Evolutionary conservation across 2,329 filamentous ascomycete genomes (phyloP).

Genomic region (Trichoderma koningii): DNA sequence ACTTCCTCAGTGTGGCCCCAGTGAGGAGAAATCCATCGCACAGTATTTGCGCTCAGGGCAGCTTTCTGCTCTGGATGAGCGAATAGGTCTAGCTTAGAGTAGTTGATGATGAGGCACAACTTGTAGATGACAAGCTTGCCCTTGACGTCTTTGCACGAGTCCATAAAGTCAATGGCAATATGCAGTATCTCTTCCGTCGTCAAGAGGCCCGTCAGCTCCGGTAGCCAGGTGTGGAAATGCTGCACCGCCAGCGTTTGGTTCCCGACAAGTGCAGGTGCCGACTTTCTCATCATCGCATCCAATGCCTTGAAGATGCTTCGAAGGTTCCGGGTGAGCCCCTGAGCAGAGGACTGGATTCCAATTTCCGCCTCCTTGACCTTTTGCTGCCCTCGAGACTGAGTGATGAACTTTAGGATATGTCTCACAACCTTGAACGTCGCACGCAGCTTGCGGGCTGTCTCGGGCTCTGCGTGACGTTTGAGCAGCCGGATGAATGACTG

Average conservation of each 20-base stretch:
- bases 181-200: constrained; percentile 83
- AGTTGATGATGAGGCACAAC: constrained; percentile 88
- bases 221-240: constrained; percentile 97
- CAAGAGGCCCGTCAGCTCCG: constrained; percentile 77
- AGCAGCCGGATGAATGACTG: constrained; percentile 83
- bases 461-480: constrained; percentile 77
- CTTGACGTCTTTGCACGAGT: constrained; percentile 82
- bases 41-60: constrained; percentile 76
- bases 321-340: constrained; percentile 77
- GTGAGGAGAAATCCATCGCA: constrained; percentile 88
- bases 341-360: constrained; percentile 74
- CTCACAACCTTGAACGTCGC: constrained; percentile 93
- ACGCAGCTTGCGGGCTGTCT: constrained; percentile 79
- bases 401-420: constrained; percentile 92
- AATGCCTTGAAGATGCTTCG: constrained; percentile 87
- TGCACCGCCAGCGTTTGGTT: constrained; percentile 95
- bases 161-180: constrained; percentile 90
- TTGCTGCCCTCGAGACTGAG: constrained; percentile 83
- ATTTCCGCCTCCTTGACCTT: constrained; percentile 85
- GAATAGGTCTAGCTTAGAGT: constrained; percentile 81
- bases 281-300: constrained; percentile 85
- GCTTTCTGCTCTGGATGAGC: constrained; percentile 73
- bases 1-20: constrained; percentile 78
- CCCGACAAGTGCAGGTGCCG: constrained; percentile 81
- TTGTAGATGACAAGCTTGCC: constrained; percentile 93